Conservation (phyloP, 805 yeast species). For the Ogataea pilisensis region DNA sequence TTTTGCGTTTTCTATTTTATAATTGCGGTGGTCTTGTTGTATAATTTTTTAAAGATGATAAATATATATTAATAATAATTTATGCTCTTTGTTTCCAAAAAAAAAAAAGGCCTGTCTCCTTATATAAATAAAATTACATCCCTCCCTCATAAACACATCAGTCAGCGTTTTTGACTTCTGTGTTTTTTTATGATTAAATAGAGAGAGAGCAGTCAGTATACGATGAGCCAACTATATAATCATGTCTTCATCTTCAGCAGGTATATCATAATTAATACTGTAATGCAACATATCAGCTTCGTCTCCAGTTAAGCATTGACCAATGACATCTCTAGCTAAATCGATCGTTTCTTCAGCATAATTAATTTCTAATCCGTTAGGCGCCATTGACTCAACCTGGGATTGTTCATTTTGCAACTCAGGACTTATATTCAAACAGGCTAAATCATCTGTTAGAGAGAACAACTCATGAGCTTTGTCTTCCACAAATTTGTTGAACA, state of each 20-base stretch:
- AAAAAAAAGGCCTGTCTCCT: too few relatives aligned
- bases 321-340: constrained; percentile 66
- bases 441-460: constrained; percentile 18
- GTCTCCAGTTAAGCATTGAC: constrained; percentile 63
- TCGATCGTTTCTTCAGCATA: constrained; percentile 62
- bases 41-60: too few relatives aligned
- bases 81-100: too few relatives aligned
- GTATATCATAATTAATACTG: constrained; percentile 50
- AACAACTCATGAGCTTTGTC: constrained; percentile 34
- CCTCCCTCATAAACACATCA: too few relatives aligned
- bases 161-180: too few relatives aligned
- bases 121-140: too few relatives aligned
- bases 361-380: constrained; percentile 60
- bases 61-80: too few relatives aligned
- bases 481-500: constrained; percentile 24
- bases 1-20: too few relatives aligned
- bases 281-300: constrained; percentile 73
- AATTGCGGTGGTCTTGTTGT: too few relatives aligned
- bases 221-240: constrained; percentile 12
- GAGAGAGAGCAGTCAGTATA: too few relatives aligned
- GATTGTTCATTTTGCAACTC: constrained; percentile 29
- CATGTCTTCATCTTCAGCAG: constrained; percentile 20
- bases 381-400: constrained; percentile 27
- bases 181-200: too few relatives aligned
- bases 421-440: constrained; percentile 15